Conservation (phyloP, 345 rosid genomes). For the Populus tremula region DNA sequence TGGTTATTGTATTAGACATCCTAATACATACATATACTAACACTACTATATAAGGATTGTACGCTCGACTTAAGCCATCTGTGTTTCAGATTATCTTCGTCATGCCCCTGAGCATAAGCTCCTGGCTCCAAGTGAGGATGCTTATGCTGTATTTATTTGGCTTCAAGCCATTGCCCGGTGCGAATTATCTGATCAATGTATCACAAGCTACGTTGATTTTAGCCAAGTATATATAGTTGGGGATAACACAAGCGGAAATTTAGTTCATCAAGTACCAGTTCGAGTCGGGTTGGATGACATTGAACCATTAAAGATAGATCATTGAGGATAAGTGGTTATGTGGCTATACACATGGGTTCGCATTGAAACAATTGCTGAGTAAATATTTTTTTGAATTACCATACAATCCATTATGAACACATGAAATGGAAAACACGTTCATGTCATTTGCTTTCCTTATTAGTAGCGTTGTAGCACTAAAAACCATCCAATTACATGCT, state of each 20-base stretch:
- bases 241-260: slow-evolving; percentile 71
- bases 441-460: not conserved
- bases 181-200: slow-evolving; percentile 32
- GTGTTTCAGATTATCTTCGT: slow-evolving; percentile 55
- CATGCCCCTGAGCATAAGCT: slow-evolving; percentile 64
- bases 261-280: slow-evolving; percentile 51
- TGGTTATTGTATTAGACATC: slow-evolving; percentile 59
- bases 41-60: slow-evolving; percentile 26
- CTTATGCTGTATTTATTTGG: slow-evolving; percentile 42
- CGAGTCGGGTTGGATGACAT: slow-evolving; percentile 25
- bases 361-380: not conserved
- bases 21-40: not conserved
- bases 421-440: slow-evolving; percentile 8
- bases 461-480: not conserved
- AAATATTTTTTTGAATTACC: not conserved
- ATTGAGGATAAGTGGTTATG: slow-evolving; percentile 27
- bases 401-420: slow-evolving; percentile 4
- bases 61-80: slow-evolving; percentile 34
- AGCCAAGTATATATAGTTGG: slow-evolving; percentile 49
- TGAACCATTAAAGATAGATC: slow-evolving; percentile 27
- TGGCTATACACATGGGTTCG: slow-evolving; percentile 57
- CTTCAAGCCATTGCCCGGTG: slow-evolving; percentile 33
- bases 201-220: slow-evolving; percentile 41
- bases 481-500: slow-evolving; percentile 11
- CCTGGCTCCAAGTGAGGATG: slow-evolving; percentile 66